phyloP scores from a whole-genome alignment of 2,329 filamentous ascomycete species.

The Aspergillus persii region DNA sequence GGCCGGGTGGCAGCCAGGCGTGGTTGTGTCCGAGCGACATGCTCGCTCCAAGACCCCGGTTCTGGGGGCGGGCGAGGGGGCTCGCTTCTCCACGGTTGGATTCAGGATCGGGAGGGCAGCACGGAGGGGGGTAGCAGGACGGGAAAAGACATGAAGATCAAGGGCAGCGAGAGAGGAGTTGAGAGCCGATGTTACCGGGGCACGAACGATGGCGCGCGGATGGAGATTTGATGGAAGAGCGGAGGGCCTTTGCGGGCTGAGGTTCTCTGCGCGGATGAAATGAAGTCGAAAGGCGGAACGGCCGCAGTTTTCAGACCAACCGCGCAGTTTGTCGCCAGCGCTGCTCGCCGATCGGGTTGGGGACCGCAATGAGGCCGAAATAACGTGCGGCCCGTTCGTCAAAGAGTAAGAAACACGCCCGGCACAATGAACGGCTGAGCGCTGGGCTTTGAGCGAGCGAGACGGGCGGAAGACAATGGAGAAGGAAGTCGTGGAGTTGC shows the following conservation, averaged over 20 bases:
- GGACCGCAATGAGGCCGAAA: too few relatives aligned
- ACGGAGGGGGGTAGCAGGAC: slow-evolving; percentile 21
- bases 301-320: slow-evolving; percentile 34
- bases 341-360: too few relatives aligned
- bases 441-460: neutral
- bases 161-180: slow-evolving; percentile 17
- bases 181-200: slow-evolving; percentile 28
- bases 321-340: slow-evolving; percentile 24
- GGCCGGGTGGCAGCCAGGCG: slow-evolving; percentile 63
- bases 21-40: slow-evolving; percentile 69
- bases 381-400: too few relatives aligned
- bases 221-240: slow-evolving; percentile 39
- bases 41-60: slow-evolving; percentile 48
- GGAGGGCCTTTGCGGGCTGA: slow-evolving; percentile 34
- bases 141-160: slow-evolving; percentile 35
- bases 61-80: slow-evolving; percentile 44
- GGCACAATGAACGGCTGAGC: too few relatives aligned
- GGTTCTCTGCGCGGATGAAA: slow-evolving; percentile 41
- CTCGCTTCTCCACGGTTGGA: slow-evolving; percentile 45
- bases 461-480: neutral
- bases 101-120: slow-evolving; percentile 33
- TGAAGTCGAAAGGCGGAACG: slow-evolving; percentile 37
- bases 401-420: too few relatives aligned
- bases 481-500: neutral
- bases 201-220: slow-evolving; percentile 32